These are phyloP conservation scores for Apiotrichum porosum DNA, from an alignment of 1,284 basidiomycete species.

Conservation along the genomic window DNA sequence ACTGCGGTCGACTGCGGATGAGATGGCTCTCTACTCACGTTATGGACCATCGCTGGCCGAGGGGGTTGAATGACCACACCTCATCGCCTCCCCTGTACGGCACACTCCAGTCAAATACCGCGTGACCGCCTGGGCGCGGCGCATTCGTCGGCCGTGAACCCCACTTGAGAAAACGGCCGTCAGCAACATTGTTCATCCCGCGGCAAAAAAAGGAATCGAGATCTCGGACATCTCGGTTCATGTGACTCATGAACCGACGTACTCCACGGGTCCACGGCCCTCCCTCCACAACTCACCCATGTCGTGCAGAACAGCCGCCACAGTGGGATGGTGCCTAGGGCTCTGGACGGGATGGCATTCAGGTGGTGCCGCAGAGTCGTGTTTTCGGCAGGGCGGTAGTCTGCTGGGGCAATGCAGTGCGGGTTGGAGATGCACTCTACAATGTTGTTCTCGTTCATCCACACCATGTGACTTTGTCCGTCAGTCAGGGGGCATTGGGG, in stretches of 20 bases:
- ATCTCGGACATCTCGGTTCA: too few relatives aligned
- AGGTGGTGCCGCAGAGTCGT: background rate
- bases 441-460: constrained; percentile 3
- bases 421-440: constrained; percentile 10
- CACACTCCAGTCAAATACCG: background rate
- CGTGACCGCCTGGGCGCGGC: background rate
- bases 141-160: constrained; percentile 1
- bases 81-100: background rate
- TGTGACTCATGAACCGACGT: too few relatives aligned
- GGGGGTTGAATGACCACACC: constrained; percentile 6
- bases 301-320: constrained; percentile 3
- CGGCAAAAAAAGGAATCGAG: too few relatives aligned
- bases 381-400: background rate
- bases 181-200: too few relatives aligned
- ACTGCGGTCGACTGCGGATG: too few relatives aligned
- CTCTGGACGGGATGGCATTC: background rate
- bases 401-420: constrained; percentile 1
- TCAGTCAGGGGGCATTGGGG: too few relatives aligned
- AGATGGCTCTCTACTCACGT: constrained; percentile 7
- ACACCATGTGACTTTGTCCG: constrained; percentile 6
- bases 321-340: background rate
- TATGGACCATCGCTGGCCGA: constrained; percentile 2
- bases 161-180: background rate
- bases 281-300: background rate
- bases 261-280: too few relatives aligned